A percentile compares a stretch with the other conserved stretches of the same genome.
These are phyloP conservation scores for Cucurbitaria berberidis DNA, from an alignment of 2,329 filamentous ascomycete genomes.

Conservation along the genomic window DNA sequence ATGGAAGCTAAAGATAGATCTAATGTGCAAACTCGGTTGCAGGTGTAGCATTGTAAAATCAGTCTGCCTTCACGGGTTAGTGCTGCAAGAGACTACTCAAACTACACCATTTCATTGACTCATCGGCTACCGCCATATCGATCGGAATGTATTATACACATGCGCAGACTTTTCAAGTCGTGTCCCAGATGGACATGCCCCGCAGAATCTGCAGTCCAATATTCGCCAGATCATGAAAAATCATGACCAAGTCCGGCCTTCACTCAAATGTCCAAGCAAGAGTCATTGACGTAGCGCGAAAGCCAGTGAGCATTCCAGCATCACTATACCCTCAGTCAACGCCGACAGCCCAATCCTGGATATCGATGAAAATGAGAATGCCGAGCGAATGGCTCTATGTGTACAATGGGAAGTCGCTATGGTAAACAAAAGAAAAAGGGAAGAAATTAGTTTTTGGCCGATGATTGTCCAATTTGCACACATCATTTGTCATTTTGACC, in stretches of 20 bases:
- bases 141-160: slow-evolving; percentile 1
- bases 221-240: slow-evolving; percentile 1
- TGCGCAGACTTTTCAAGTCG: neutral
- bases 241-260: slow-evolving; percentile 1
- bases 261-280: slow-evolving; percentile 1
- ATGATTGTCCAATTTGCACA: neutral
- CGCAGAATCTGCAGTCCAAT: neutral
- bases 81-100: neutral
- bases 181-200: neutral
- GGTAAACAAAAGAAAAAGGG: slow-evolving; percentile 2
- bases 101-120: neutral
- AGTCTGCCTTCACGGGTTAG: neutral
- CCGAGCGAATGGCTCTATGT: slow-evolving; percentile 7
- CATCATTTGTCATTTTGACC: neutral
- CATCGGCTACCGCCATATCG: neutral
- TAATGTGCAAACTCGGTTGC: neutral
- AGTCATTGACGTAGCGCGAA: slow-evolving; percentile 7
- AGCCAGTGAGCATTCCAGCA: slow-evolving; percentile 34
- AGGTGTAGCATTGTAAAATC: neutral
- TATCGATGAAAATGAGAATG: slow-evolving; percentile 8
- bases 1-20: neutral
- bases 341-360: slow-evolving; percentile 11
- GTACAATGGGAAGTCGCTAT: slow-evolving; percentile 3
- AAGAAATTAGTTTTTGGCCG: neutral
- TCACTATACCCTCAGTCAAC: slow-evolving; percentile 8